Percentiles rank a stretch among this genome's conserved stretches.
Conservation (phyloP, 441 rosid genomes). For the Daphne laureola region DNA sequence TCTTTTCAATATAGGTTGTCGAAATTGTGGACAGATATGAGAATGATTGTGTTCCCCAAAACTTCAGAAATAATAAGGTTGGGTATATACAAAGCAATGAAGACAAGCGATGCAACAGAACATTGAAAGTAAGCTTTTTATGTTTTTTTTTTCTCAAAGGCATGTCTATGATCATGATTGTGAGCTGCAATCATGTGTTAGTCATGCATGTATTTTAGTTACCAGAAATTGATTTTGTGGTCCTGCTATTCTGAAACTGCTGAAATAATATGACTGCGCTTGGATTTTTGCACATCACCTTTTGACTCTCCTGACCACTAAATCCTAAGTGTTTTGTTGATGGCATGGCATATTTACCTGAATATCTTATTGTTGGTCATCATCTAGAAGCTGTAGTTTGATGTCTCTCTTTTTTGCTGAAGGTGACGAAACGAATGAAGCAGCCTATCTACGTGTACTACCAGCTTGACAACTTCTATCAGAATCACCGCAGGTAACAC, state of each 20-base stretch:
- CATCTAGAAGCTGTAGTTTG: neutral
- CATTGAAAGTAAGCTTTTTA: slow-evolving; percentile 37
- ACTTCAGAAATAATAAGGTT: slow-evolving; percentile 42
- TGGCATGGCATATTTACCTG: no score
- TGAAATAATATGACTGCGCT: no score
- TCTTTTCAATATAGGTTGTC: slow-evolving; percentile 47
- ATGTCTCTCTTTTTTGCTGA: slow-evolving; percentile 19
- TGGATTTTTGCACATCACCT: no score
- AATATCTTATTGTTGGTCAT: no score
- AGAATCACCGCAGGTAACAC: slow-evolving; percentile 84
- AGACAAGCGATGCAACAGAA: slow-evolving; percentile 40
- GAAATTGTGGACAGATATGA: slow-evolving; percentile 86
- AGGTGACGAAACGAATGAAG: slow-evolving; percentile 81
- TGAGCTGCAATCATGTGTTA: no score
- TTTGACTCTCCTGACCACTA: no score
- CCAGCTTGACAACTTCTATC: slow-evolving; percentile 95
- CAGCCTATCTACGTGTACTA: slow-evolving; percentile 78
- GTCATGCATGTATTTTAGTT: no score
- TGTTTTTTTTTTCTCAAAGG: neutral
- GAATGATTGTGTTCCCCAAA: slow-evolving; percentile 44
- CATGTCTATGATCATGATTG: no score
- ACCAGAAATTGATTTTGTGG: no score
- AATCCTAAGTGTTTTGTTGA: no score
- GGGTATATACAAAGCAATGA: slow-evolving; percentile 46
- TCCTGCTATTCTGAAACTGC: no score